Evolutionary conservation across 257 asterid species (phyloP), one percentile per base, ranked within the genome.

Genomic region (Solanum pinnatisectum): DNA sequence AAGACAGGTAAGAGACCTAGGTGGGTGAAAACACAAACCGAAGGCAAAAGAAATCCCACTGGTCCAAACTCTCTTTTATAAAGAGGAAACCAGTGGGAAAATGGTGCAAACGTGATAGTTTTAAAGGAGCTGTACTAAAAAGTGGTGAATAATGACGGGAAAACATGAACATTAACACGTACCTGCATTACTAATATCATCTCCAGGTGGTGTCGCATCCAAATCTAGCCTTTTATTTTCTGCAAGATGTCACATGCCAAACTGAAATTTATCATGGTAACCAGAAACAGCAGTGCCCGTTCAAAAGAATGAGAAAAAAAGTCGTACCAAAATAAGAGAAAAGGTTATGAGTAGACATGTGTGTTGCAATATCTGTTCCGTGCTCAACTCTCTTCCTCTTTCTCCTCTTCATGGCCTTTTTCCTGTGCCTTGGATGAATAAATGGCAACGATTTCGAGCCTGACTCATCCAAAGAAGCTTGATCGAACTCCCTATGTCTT

Each of bases 351-450:
- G 88, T 93, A 30, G 98, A 91, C 93, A 95, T 94, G 88, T 91
- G 94, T 79, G 94, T 87, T 65, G 90, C 88, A 49, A 89, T 74
- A 91, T 94, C 95, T 52, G 93, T 90, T 73, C 92, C 88, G 59
- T 84, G 89, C 91, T 96, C 98, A 71, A 92, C 93, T 91, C 91
- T 92, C 91, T 94, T 94, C 91, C 99, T 91, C 87, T 92, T 94
- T 74, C 93, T 94, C 92, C 98, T 94, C 93, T 89, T 94, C 90
- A 95, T 87, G 85, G 92, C 91, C 90, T 89, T 92, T 90, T 82
- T 92, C 84, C 91, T 83, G 37, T 82, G 91, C 86, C 91, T 88
- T 81, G 90, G 93, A 81, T 86, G 71, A 33, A 88, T 74, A 88
- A 84, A 93, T 42, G 98, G 95, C 46, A 94, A 88, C 6, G 92